A percentile compares a stretch with the other conserved stretches of the same genome.
phyloP scores from a whole-genome alignment of 345 rosid genomes.

The Heritiera littoralis region DNA sequence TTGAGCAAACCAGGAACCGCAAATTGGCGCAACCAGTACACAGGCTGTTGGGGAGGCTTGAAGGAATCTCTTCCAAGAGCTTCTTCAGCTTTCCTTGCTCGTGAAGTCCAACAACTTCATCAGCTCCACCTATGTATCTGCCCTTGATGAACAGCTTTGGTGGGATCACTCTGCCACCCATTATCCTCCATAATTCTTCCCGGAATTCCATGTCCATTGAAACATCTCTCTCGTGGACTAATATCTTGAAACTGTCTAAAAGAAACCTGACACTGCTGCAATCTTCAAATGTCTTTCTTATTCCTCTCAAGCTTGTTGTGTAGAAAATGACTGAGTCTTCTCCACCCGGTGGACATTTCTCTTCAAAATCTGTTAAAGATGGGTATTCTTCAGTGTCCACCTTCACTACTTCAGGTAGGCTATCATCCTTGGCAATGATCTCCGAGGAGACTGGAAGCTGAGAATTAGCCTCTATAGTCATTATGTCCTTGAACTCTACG shows the following conservation, averaged over 20 bases:
- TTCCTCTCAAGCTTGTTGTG: conserved; percentile 72
- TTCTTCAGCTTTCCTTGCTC: conserved; percentile 82
- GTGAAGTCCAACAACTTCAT: conserved; percentile 65
- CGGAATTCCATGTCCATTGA: conserved; percentile 72
- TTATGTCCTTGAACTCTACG: conserved; percentile 5
- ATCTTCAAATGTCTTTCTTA: conserved; percentile 82
- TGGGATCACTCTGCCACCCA: conserved; percentile 56
- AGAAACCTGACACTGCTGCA: conserved; percentile 64
- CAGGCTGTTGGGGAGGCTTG: conserved; percentile 14
- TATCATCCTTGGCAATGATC: not conserved
- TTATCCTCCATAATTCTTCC: conserved; percentile 71
- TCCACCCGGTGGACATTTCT: conserved; percentile 72
- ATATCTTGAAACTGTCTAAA: conserved; percentile 57
- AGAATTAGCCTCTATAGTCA: conserved; percentile 12
- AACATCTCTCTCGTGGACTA: conserved; percentile 68
- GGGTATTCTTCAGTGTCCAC: conserved; percentile 23
- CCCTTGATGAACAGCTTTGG: conserved; percentile 83
- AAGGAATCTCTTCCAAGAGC: conserved; percentile 59
- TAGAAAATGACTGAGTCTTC: conserved; percentile 66
- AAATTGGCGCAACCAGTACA: conserved; percentile 57
- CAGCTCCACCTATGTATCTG: conserved; percentile 84
- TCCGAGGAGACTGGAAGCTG: conserved; percentile 19
- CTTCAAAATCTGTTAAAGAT: conserved; percentile 39
- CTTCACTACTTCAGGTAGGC: not conserved
- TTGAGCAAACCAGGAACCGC: conserved; percentile 65